Conservation (phyloP, 495 filamentous ascomycete genomes). For the Immersiella caudata region DNA sequence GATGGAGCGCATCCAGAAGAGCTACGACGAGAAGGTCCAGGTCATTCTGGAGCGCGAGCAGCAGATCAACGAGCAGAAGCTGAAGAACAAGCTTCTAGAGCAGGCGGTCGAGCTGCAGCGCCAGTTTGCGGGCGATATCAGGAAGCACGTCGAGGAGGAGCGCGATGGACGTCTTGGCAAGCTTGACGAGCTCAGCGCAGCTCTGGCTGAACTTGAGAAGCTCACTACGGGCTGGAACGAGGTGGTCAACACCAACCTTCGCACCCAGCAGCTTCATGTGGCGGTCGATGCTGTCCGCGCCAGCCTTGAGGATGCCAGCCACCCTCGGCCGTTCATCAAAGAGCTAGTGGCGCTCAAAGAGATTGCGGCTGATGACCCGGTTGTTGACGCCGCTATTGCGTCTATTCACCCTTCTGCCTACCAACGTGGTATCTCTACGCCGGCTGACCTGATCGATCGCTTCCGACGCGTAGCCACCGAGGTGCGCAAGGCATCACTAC, state of each 20-base stretch:
- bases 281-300: constrained; percentile 91
- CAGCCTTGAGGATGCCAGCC: constrained; percentile 70
- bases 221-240: constrained; percentile 83
- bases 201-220: constrained; percentile 78
- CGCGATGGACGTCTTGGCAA: constrained; percentile 84
- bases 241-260: constrained; percentile 84
- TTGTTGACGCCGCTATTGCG: constrained; percentile 86
- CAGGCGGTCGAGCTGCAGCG: constrained; percentile 87
- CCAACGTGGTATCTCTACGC: constrained; percentile 84
- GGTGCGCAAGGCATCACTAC: constrained; percentile 87
- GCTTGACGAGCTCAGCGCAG: constrained; percentile 74
- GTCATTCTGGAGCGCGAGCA: constrained; percentile 73
- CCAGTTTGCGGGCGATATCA: constrained; percentile 75
- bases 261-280: constrained; percentile 92
- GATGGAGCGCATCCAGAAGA: constrained; percentile 70
- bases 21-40: constrained; percentile 77
- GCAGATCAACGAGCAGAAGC: constrained; percentile 74
- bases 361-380: constrained; percentile 76
- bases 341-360: constrained; percentile 95
- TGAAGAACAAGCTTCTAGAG: constrained; percentile 83
- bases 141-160: constrained; percentile 83
- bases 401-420: constrained; percentile 94
- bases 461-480: constrained; percentile 94
- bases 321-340: constrained; percentile 80
- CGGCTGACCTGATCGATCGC: constrained; percentile 84